Percentiles rank a stretch among this genome's conserved stretches.
Evolutionary conservation across 345 rosid genomes (phyloP).

Genomic region (Rubroshorea leprosula): DNA sequence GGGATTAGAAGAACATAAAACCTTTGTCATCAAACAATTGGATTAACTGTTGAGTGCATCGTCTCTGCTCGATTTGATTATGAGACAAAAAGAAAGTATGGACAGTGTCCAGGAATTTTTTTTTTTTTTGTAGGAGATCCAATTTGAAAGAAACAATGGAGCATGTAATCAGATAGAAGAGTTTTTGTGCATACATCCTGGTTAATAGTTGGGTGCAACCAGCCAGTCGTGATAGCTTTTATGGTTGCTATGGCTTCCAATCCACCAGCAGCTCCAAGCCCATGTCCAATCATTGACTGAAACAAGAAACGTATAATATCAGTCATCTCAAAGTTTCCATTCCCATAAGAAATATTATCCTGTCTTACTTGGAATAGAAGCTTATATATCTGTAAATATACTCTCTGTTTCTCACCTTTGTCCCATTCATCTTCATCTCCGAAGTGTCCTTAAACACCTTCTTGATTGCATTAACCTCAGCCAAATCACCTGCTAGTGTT

Average conservation of each 20-base stretch:
- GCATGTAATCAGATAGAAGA: neutral
- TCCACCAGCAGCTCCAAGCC: constrained; percentile 68
- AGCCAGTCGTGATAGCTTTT: constrained; percentile 64
- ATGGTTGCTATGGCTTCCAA: constrained; percentile 65
- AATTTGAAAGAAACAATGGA: too few relatives aligned
- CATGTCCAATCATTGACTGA: constrained; percentile 67
- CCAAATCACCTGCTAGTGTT: constrained; percentile 65
- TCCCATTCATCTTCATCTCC: constrained; percentile 65
- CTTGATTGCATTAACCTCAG: constrained; percentile 66
- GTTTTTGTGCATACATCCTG: constrained; percentile 43
- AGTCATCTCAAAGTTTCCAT: neutral
- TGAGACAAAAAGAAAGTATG: too few relatives aligned
- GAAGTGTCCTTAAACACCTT: constrained; percentile 57
- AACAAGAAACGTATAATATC: neutral
- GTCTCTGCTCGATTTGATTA: too few relatives aligned
- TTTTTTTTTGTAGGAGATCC: too few relatives aligned
- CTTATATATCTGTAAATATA: too few relatives aligned
- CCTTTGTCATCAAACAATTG: neutral
- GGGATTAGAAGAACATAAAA: neutral
- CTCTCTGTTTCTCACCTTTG: constrained; percentile 55
- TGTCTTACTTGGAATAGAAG: too few relatives aligned
- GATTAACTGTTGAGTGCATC: too few relatives aligned
- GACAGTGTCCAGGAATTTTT: too few relatives aligned
- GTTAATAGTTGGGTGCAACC: constrained; percentile 66
- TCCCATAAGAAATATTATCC: too few relatives aligned